These are phyloP conservation scores for Cocos nucifera DNA, from an alignment of 176 grass and related monocot genomes.

Conservation along the genomic window DNA sequence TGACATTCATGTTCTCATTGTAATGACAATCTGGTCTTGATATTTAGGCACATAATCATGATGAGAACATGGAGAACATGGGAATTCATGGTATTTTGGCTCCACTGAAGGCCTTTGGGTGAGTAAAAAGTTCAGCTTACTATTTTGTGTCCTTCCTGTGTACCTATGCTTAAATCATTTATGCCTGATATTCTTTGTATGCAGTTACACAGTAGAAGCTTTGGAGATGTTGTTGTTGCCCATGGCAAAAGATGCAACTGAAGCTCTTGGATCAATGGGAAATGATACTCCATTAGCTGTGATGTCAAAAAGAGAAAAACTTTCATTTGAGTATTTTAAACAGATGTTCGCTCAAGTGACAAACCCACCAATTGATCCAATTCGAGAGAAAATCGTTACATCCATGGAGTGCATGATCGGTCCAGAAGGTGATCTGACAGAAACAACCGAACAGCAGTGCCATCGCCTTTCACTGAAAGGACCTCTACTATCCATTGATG, in stretches of 20 bases:
- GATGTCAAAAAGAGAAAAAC: conserved; percentile 95
- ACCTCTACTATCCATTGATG: conserved; percentile 71
- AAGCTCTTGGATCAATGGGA: conserved; percentile 95
- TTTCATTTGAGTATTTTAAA: conserved; percentile 96
- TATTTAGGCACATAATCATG: conserved; percentile 27
- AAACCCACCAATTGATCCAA: conserved; percentile 95
- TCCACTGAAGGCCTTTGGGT: conserved; percentile 97
- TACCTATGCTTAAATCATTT: conserved; percentile 8
- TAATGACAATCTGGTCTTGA: too few species aligned
- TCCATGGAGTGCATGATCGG: conserved; percentile 99
- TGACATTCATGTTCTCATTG: too few species aligned
- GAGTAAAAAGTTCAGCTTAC: conserved; percentile 19
- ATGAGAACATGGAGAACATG: conserved; percentile 24
- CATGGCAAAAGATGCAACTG: conserved; percentile 73
- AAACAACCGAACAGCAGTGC: conserved; percentile 88
- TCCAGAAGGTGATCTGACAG: conserved; percentile 87
- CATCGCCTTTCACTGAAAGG: conserved; percentile 70
- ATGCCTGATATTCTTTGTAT: conserved; percentile 18
- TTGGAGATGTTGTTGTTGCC: conserved; percentile 89
- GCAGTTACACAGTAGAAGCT: conserved; percentile 87
- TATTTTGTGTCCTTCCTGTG: neutral
- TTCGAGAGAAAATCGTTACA: conserved; percentile 94
- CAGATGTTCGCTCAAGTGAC: conserved; percentile 99
- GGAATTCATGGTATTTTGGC: conserved; percentile 69
- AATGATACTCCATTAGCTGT: conserved; percentile 92